Percentiles rank a stretch among this genome's conserved stretches.
Conservation (phyloP, 495 filamentous ascomycete genomes). For the Chaetomium cochliodes region DNA sequence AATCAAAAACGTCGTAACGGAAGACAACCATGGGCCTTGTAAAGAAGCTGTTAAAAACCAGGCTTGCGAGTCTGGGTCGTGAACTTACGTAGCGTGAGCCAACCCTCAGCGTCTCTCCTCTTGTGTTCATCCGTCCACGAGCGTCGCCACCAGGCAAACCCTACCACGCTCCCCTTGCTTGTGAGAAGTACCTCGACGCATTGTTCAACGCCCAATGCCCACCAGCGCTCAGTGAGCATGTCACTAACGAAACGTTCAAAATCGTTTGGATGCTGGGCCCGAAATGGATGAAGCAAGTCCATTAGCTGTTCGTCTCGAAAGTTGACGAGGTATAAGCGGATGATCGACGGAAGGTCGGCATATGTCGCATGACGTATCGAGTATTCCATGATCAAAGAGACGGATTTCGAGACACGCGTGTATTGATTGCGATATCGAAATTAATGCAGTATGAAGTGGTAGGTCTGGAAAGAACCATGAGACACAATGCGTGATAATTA, state of each 20-base stretch:
- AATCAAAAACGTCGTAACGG: background rate
- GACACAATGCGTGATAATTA: background rate
- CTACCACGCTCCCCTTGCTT: background rate
- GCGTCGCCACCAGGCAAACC: conserved; percentile 6
- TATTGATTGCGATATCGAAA: too few species aligned
- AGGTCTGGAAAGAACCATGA: background rate
- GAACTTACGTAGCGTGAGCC: background rate
- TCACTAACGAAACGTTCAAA: background rate
- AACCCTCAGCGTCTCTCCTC: background rate
- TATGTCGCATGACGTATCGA: background rate
- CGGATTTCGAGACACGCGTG: too few species aligned
- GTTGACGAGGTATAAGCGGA: background rate
- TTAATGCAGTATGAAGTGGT: background rate
- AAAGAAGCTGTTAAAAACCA: background rate
- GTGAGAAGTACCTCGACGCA: background rate
- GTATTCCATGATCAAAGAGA: background rate
- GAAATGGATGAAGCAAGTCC: background rate
- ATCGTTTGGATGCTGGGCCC: background rate
- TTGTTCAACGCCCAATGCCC: background rate
- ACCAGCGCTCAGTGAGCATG: conserved; percentile 6
- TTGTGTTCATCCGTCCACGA: background rate
- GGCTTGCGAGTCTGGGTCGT: background rate
- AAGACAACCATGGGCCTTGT: background rate
- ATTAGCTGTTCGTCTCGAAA: background rate
- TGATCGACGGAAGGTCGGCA: background rate